Percentiles rank a stretch among this genome's conserved stretches.
These are phyloP conservation scores for Diplodia mutila DNA, from an alignment of 2,329 filamentous ascomycete genomes.

Conservation along the genomic window DNA sequence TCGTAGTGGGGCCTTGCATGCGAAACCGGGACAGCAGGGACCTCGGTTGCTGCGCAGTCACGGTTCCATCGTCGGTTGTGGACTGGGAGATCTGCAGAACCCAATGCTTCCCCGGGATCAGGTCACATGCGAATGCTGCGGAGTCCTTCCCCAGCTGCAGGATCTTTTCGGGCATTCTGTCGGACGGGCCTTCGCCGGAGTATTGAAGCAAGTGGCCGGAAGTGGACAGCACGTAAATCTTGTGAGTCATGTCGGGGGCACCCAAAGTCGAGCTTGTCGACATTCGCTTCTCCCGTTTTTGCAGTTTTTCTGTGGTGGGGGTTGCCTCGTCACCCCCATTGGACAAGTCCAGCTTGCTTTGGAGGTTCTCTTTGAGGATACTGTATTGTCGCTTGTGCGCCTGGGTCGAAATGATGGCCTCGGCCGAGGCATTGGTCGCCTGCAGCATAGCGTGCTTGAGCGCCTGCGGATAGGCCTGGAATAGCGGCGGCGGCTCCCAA, in stretches of 20 bases:
- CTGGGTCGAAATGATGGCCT: conserved; percentile 66
- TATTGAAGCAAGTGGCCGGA: conserved; percentile 78
- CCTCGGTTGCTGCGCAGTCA: conserved; percentile 55
- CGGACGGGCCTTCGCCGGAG: conserved; percentile 68
- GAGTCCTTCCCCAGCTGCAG: conserved; percentile 74
- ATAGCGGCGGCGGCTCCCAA: conserved; percentile 68
- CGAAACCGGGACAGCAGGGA: conserved; percentile 69
- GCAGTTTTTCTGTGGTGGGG: conserved; percentile 38
- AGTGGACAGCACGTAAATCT: conserved; percentile 72
- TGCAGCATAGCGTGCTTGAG: conserved; percentile 74
- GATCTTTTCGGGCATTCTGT: conserved; percentile 74
- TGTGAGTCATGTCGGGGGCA: conserved; percentile 68
- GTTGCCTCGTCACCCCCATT: conserved; percentile 33
- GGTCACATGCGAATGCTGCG: conserved; percentile 77
- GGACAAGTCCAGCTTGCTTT: conserved; percentile 33
- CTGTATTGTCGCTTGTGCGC: conserved; percentile 57
- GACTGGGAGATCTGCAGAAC: conserved; percentile 74
- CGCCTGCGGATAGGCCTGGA: conserved; percentile 84
- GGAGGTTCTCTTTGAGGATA: conserved; percentile 42
- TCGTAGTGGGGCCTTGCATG: conserved; percentile 59
- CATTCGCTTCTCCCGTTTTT: conserved; percentile 46
- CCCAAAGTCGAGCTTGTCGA: conserved; percentile 44
- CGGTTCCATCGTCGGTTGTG: conserved; percentile 61
- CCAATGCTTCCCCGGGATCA: conserved; percentile 79
- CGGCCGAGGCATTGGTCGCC: conserved; percentile 68